Base-by-base conservation (phyloP, 805 yeast species). In the Metschnikowia sp. region DNA sequence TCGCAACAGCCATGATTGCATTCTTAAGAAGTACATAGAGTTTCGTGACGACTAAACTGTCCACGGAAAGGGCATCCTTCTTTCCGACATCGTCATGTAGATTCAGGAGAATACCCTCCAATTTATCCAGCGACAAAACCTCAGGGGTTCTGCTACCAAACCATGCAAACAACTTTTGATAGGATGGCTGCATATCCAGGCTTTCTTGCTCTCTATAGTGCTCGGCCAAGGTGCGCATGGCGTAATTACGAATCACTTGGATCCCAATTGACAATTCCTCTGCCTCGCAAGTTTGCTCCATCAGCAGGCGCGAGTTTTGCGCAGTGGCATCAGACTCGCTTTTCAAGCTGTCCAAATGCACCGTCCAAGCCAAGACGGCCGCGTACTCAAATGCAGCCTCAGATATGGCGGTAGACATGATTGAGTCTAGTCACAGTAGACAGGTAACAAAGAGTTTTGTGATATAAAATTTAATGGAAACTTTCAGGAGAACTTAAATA, bases 301-400 rank as follows among this genome's bases (percentile, higher is more conserved):
- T 53, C 39, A 54, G 39, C 46, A 53, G 58, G 22, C 43, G 43
- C 12, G 49, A 48, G 10, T 46, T 48, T 13, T 45, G 55, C 13
- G 53, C 45, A 11, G 46, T 35, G 5, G 39, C 34, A 40, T 40
- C 33, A 34, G 48, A 32, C 12, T 18, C 19, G 11, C 32, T 19
- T 36, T 53, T 60, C 33, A 61, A 49, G 9, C 50, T 37, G n/a
- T 39, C 46, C 39, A 66, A 44, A 32, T 63, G 64, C 26, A 55
- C 55, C 33, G 55, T 51, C 32, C 64, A 36, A 1, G 66, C 69
- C 44, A 61, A 44, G 26, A 58, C 56, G 40, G 62, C 60, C 3
- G 67, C 69, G 50, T 58, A 62, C 34, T 54, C 39, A 34, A 26
- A 34, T n/a, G 38, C 44, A 10, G 41, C 10, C 8, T 44, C 48